These are phyloP conservation scores for Trametes cubensis DNA, from an alignment of 768 basidiomycete species.

Conservation along the genomic window DNA sequence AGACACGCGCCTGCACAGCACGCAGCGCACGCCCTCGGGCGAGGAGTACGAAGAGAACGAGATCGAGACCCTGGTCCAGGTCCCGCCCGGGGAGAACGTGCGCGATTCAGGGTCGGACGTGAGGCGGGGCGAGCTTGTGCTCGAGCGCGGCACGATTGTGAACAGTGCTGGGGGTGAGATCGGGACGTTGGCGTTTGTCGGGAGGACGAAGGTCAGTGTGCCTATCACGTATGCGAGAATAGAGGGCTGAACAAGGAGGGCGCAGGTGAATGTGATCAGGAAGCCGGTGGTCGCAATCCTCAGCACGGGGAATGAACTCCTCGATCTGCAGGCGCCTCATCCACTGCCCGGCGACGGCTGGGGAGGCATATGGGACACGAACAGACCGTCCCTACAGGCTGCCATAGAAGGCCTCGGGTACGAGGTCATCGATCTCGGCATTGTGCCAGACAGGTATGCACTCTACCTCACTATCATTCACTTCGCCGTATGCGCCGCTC, in stretches of 20 bases:
- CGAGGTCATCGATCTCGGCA: conserved; percentile 77
- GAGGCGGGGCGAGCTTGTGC: conserved; percentile 62
- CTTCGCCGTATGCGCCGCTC: neutral
- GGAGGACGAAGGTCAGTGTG: conserved; percentile 60
- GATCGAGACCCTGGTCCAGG: conserved; percentile 66
- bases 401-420: conserved; percentile 75
- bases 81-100: conserved; percentile 70
- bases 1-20: conserved; percentile 77
- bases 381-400: conserved; percentile 76
- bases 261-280: conserved; percentile 66
- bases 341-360: conserved; percentile 45
- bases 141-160: conserved; percentile 64
- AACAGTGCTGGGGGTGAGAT: conserved; percentile 77
- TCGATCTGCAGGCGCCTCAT: conserved; percentile 55
- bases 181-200: conserved; percentile 81
- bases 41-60: conserved; percentile 65
- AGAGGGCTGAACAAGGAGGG: neutral
- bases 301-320: conserved; percentile 85
- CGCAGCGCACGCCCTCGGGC: conserved; percentile 41
- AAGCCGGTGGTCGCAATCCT: conserved; percentile 80
- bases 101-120: conserved; percentile 77
- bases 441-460: conserved; percentile 70
- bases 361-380: conserved; percentile 85
- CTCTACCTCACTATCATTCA: neutral
- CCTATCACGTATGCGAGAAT: neutral